These are phyloP conservation scores for Plectranthus barbatus DNA, from an alignment of 257 asterid species.

Conservation along the genomic window DNA sequence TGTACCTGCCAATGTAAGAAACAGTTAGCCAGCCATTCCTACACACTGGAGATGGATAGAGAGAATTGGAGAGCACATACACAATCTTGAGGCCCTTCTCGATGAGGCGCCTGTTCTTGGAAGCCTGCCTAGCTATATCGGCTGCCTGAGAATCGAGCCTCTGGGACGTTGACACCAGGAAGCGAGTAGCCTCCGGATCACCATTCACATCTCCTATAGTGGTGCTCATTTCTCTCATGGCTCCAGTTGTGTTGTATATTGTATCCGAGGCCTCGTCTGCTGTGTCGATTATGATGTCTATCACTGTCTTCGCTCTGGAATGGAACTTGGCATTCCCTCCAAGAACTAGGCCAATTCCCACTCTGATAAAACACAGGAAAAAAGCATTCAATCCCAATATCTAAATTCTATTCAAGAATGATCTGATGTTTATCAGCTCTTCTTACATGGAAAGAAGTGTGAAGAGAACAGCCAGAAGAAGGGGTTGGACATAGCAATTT, in stretches of 20 bases:
- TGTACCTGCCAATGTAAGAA: conserved; percentile 36
- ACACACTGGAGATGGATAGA: not conserved
- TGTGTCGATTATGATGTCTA: conserved; percentile 61
- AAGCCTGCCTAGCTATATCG: conserved; percentile 54
- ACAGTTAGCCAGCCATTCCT: not conserved
- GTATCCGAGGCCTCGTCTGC: conserved; percentile 71
- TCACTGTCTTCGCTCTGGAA: conserved; percentile 47
- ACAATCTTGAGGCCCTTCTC: conserved; percentile 43
- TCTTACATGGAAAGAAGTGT: conserved; percentile 69
- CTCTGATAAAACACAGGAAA: conserved; percentile 25
- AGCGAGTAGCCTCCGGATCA: conserved; percentile 26
- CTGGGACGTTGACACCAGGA: conserved; percentile 48
- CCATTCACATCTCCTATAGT: conserved; percentile 26
- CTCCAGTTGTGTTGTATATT: conserved; percentile 47
- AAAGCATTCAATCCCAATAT: not conserved
- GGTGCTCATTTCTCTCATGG: conserved; percentile 50
- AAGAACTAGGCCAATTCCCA: conserved; percentile 58
- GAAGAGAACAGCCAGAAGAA: conserved; percentile 36
- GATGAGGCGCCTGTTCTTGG: conserved; percentile 41
- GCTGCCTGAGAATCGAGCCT: conserved; percentile 55
- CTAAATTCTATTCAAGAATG: not conserved
- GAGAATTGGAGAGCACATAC: conserved; percentile 15
- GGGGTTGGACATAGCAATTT: conserved; percentile 33
- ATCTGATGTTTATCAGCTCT: not conserved
- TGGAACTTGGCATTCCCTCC: conserved; percentile 67